Conservation (phyloP, 306 rosid genomes). For the Prunus mongolica region DNA sequence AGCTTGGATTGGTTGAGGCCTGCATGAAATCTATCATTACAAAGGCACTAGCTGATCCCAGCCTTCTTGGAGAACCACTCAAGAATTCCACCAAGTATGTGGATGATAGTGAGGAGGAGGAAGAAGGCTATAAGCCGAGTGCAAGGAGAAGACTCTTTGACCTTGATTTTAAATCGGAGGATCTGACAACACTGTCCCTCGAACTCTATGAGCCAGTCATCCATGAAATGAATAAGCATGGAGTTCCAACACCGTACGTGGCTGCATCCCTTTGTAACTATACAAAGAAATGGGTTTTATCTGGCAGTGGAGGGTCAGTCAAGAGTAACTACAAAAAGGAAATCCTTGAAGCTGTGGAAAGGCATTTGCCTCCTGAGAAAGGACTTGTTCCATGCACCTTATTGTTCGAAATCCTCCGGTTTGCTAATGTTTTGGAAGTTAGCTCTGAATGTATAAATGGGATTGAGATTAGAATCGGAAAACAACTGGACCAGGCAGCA, state of each 20-base stretch:
- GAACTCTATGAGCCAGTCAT: conserved; percentile 40
- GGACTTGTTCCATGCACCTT: conserved; percentile 33
- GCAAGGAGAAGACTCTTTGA: conserved; percentile 47
- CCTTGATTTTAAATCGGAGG: conserved; percentile 34
- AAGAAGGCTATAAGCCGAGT: conserved; percentile 9
- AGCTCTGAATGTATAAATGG: conserved; percentile 36
- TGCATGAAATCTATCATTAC: conserved; percentile 38
- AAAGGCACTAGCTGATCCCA: conserved; percentile 32
- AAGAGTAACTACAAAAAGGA: conserved; percentile 35
- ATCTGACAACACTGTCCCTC: conserved; percentile 37
- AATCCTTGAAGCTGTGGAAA: conserved; percentile 51
- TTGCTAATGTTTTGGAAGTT: conserved; percentile 29
- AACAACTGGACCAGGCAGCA: conserved; percentile 45
- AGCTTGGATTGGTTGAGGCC: conserved; percentile 39
- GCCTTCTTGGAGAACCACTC: conserved; percentile 40
- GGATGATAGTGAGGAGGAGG: conserved; percentile 16
- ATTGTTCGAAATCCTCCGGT: conserved; percentile 36
- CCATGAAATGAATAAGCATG: conserved; percentile 26
- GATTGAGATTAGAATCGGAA: conserved; percentile 45
- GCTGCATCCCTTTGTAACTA: conserved; percentile 41
- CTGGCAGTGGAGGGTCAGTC: conserved; percentile 5
- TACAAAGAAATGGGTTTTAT: conserved; percentile 35
- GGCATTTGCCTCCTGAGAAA: conserved; percentile 38
- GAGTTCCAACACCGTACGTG: conserved; percentile 28
- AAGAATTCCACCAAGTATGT: neutral